Conservation (phyloP, 2,329 filamentous ascomycete genomes). For the Fusarium caatingaense region DNA sequence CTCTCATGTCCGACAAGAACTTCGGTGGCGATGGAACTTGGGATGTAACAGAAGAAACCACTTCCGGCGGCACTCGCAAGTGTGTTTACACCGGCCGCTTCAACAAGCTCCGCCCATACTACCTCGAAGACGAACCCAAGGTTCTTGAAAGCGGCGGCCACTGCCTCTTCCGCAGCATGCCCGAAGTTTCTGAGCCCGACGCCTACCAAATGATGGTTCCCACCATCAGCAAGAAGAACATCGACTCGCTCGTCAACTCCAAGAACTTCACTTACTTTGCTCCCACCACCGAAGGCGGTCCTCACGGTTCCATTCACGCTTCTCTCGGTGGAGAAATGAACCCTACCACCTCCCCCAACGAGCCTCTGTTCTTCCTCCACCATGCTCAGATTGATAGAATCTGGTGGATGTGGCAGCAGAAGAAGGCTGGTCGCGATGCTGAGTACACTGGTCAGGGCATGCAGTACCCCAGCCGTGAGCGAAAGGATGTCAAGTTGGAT, state of each 20-base stretch:
- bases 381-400: slow-evolving; percentile 12
- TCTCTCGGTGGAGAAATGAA: slow-evolving; percentile 18
- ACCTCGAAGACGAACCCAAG: not conserved
- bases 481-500: not conserved
- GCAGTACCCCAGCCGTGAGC: not conserved
- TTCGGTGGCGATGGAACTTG: slow-evolving; percentile 4
- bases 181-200: not conserved
- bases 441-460: not conserved
- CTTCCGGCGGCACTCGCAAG: not conserved
- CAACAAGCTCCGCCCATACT: not conserved
- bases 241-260: not conserved
- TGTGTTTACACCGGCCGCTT: slow-evolving; percentile 2
- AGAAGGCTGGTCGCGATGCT: not conserved
- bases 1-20: slow-evolving; percentile 1
- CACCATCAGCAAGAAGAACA: not conserved
- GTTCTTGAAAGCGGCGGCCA: not conserved
- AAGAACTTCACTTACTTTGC: not conserved
- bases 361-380: slow-evolving; percentile 22
- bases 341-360: slow-evolving; percentile 14
- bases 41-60: accelerated
- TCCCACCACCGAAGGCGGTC: not conserved
- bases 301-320: slow-evolving; percentile 7
- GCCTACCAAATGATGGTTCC: not conserved
- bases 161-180: slow-evolving; percentile 1
- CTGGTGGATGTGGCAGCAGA: slow-evolving; percentile 16